A percentile compares a stretch with the other conserved stretches of the same genome.
phyloP scores from a whole-genome alignment of 352 stramenopile genomes.

The Globisporangium paddicum region DNA sequence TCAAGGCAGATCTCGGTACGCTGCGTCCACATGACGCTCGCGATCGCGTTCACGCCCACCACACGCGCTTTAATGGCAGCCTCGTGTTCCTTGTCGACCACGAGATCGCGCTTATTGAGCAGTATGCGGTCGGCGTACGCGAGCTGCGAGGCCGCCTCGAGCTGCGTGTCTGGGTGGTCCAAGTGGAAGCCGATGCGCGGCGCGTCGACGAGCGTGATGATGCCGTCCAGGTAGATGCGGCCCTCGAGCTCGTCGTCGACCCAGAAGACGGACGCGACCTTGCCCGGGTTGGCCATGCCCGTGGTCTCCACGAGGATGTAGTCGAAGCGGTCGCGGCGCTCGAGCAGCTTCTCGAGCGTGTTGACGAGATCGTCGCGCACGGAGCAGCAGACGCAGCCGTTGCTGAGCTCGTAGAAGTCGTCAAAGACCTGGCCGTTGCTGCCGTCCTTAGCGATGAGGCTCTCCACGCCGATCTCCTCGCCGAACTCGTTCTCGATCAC shows the following conservation, averaged over 20 bases:
- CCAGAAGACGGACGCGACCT: conserved; percentile 96
- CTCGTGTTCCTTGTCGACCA: conserved; percentile 51
- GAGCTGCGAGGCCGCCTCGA: conserved; percentile 94
- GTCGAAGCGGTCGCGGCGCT: conserved; percentile 78
- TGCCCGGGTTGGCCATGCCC: conserved; percentile 91
- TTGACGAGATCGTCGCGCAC: conserved; percentile 90
- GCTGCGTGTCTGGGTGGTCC: conserved; percentile 32
- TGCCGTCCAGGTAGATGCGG: conserved; percentile 90
- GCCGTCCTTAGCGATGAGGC: conserved; percentile 81
- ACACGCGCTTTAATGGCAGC: conserved; percentile 38
- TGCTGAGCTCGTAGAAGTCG: conserved; percentile 95
- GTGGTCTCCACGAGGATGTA: conserved; percentile 95
- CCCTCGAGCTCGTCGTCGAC: conserved; percentile 91
- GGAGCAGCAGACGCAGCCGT: conserved; percentile 98
- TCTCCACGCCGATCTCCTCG: conserved; percentile 94
- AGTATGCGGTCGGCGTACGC: conserved; percentile 98
- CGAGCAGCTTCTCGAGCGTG: conserved; percentile 82
- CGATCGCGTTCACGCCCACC: conserved; percentile 58
- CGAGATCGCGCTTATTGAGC: conserved; percentile 98
- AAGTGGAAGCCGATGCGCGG: conserved; percentile 90
- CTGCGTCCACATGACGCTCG: conserved; percentile 59
- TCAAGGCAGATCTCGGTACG: conserved; percentile 51
- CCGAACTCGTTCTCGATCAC: conserved; percentile 99
- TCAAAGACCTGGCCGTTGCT: conserved; percentile 59
- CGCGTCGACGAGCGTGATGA: conserved; percentile 97